Conservation (phyloP, 2,329 filamentous ascomycete genomes). For the Dothideomycetes sp. region DNA sequence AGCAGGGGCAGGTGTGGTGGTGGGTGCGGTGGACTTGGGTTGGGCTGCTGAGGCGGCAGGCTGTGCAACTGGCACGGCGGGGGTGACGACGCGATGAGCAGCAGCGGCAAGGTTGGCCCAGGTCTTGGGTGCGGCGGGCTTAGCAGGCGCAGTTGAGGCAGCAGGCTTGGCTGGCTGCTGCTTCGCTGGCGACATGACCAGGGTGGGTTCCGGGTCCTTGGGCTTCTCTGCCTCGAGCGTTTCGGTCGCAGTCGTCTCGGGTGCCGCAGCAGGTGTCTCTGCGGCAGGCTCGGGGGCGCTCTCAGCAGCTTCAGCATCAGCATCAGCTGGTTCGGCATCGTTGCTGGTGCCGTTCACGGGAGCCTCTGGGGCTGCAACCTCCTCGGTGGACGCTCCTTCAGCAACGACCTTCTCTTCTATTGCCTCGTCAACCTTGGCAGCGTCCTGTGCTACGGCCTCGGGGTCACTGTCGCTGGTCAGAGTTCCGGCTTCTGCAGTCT, state of each 20-base stretch:
- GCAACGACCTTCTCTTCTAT: conserved; percentile 50
- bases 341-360: conserved; percentile 26
- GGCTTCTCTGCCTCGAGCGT: conserved; percentile 45
- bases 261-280: conserved; percentile 27
- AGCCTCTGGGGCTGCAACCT: conserved; percentile 15
- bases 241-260: conserved; percentile 17
- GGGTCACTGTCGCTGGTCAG: conserved; percentile 24
- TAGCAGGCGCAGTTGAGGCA: conserved; percentile 41
- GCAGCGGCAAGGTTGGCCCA: conserved; percentile 63
- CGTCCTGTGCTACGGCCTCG: conserved; percentile 31
- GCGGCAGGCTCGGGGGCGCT: conserved; percentile 15
- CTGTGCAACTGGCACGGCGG: conserved; percentile 25
- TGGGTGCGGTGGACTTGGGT: conserved; percentile 19
- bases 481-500: conserved; percentile 22
- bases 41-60: conserved; percentile 14
- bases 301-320: conserved; percentile 16
- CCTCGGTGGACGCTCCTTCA: conserved; percentile 17
- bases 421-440: conserved; percentile 56
- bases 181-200: conserved; percentile 30
- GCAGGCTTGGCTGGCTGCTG: conserved; percentile 44
- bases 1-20: conserved; percentile 20
- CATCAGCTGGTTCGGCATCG: conserved; percentile 28
- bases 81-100: conserved; percentile 32
- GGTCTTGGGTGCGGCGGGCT: conserved; percentile 47
- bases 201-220: conserved; percentile 49